Percentiles rank a stretch among this genome's conserved stretches.
These are phyloP conservation scores for Capronia epimyces DNA, from an alignment of 2,329 filamentous ascomycete species.

Conservation along the genomic window DNA sequence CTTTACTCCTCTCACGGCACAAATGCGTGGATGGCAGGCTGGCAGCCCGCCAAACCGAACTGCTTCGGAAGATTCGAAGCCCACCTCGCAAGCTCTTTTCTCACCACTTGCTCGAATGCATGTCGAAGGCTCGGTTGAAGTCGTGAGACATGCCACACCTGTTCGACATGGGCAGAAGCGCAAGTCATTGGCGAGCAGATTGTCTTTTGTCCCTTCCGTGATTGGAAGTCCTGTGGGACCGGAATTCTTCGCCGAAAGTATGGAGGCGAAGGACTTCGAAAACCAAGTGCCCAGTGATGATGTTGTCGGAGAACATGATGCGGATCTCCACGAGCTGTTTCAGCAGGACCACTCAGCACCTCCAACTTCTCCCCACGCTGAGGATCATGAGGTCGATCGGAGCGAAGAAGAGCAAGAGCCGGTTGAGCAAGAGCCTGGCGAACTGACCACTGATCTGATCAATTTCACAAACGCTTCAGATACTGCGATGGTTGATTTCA, in stretches of 20 bases:
- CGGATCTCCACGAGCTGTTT: constrained; percentile 19
- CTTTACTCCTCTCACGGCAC: constrained; percentile 59
- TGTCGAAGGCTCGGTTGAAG: constrained; percentile 24
- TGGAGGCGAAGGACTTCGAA: constrained; percentile 46
- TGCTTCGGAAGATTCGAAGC: constrained; percentile 22
- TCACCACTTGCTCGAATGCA: constrained; percentile 25
- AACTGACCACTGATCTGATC: constrained; percentile 24
- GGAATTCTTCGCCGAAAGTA: constrained; percentile 59
- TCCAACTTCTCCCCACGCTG: neutral
- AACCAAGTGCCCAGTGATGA: constrained; percentile 34
- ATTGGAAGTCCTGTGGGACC: constrained; percentile 40
- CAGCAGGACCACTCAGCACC: constrained; percentile 1
- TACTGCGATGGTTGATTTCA: constrained; percentile 27
- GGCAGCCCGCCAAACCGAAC: constrained; percentile 46
- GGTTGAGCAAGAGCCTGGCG: constrained; percentile 7
- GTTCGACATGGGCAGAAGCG: constrained; percentile 23
- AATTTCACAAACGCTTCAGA: constrained; percentile 24
- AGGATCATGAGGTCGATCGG: constrained; percentile 8
- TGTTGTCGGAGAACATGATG: constrained; percentile 2
- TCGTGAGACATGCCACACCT: constrained; percentile 29
- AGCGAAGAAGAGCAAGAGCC: constrained; percentile 25
- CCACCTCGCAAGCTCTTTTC: constrained; percentile 22
- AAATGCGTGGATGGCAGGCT: constrained; percentile 59
- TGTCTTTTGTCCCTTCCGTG: constrained; percentile 28
- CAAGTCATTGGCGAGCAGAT: constrained; percentile 23